phyloP scores from a whole-genome alignment of 176 grass and related monocot genomes.

The Ensete glaucum region DNA sequence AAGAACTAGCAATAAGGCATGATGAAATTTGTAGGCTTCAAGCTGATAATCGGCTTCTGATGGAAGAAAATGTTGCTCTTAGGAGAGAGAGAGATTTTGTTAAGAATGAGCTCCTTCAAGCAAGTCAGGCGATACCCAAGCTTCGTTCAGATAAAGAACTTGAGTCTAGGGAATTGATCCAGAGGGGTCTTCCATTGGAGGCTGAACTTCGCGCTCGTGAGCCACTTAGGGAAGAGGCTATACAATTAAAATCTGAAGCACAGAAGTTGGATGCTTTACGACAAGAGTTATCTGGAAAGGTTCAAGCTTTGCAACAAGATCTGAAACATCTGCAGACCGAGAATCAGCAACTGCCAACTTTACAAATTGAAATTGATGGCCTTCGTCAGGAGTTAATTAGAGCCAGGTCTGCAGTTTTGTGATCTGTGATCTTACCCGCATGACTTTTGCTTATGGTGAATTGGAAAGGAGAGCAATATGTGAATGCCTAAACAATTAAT shows the following conservation, averaged over 20 bases:
- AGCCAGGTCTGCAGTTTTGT: conserved; percentile 26
- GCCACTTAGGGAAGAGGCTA: conserved; percentile 16
- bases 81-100: conserved; percentile 28
- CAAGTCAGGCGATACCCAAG: conserved; percentile 35
- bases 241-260: conserved; percentile 24
- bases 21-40: conserved; percentile 31
- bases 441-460: neutral
- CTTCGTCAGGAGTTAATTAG: conserved; percentile 24
- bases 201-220: conserved; percentile 30
- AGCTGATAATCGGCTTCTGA: conserved; percentile 22
- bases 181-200: conserved; percentile 33
- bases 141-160: conserved; percentile 35
- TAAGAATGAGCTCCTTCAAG: conserved; percentile 24
- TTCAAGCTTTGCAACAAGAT: conserved; percentile 25
- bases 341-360: conserved; percentile 28
- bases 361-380: conserved; percentile 29
- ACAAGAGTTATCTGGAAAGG: conserved; percentile 30
- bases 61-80: conserved; percentile 30
- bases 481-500: neutral
- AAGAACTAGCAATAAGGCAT: conserved; percentile 22
- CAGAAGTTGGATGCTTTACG: conserved; percentile 15
- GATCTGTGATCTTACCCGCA: neutral
- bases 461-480: neutral
- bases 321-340: conserved; percentile 29
- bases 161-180: conserved; percentile 36